phyloP scores from a whole-genome alignment of 257 asterid genomes.

The Gentiana macrophylla region DNA sequence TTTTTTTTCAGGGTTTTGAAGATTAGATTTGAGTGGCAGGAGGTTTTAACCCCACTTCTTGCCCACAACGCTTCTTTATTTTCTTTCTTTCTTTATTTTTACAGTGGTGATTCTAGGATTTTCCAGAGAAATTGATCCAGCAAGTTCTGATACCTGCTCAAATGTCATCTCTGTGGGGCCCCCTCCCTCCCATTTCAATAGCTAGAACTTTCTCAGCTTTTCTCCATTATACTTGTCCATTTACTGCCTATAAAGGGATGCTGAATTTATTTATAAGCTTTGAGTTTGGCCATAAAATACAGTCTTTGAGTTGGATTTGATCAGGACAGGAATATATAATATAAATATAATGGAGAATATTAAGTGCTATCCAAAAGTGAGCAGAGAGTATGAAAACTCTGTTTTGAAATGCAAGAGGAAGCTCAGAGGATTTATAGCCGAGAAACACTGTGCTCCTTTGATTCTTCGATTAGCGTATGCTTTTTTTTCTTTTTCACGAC shows the following conservation, averaged over 20 bases:
- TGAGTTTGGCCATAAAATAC: neutral
- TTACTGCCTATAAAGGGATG: neutral
- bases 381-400: conserved; percentile 44
- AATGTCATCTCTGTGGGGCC: neutral
- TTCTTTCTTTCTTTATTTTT: too few species aligned
- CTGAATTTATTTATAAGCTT: too few species aligned
- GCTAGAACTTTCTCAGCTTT: conserved; percentile 11
- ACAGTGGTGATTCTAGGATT: too few species aligned
- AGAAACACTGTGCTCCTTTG: conserved; percentile 27
- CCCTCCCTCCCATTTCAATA: neutral
- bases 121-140: too few species aligned
- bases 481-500: neutral
- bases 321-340: too few species aligned
- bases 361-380: conserved; percentile 38
- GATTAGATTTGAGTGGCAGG: conserved; percentile 51
- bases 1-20: conserved; percentile 7
- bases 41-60: neutral
- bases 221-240: neutral
- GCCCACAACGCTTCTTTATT: too few species aligned
- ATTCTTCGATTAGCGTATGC: conserved; percentile 26
- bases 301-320: too few species aligned
- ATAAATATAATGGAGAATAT: conserved; percentile 31
- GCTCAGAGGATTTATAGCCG: conserved; percentile 33
- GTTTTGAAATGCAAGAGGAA: conserved; percentile 62
- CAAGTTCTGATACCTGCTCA: neutral